Percentiles rank a stretch among this genome's conserved stretches.
These are phyloP conservation scores for Pythium rhizo-oryzae DNA, from an alignment of 352 stramenopile species.

Conservation along the genomic window DNA sequence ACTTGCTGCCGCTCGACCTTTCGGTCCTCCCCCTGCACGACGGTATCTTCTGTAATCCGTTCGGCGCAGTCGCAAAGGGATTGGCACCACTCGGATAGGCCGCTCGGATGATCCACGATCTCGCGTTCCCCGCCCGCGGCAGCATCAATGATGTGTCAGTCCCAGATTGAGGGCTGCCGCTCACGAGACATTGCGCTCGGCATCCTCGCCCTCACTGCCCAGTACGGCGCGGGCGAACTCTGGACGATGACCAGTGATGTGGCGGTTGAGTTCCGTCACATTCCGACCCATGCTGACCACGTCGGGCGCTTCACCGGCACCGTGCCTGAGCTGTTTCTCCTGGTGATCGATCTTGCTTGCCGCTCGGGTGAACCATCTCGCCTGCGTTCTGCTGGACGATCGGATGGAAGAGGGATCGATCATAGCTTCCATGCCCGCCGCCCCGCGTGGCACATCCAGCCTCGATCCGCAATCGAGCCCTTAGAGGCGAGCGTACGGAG, in stretches of 20 bases:
- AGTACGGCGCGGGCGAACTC: background rate
- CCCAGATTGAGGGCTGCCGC: no score
- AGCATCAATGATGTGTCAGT: no score
- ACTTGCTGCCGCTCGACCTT: constrained; percentile 2
- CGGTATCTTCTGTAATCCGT: constrained; percentile 8
- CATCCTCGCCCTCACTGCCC: no score
- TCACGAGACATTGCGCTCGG: no score
- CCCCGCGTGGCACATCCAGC: background rate
- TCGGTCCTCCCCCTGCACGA: background rate
- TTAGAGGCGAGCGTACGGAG: constrained; percentile 35
- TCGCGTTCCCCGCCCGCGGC: background rate
- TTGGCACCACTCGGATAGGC: background rate
- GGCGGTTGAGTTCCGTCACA: constrained; percentile 31
- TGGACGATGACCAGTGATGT: constrained; percentile 35
- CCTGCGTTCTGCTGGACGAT: constrained; percentile 32
- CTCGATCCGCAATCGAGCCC: no score
- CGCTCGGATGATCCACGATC: background rate
- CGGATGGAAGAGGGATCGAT: constrained; percentile 27
- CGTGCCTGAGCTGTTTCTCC: background rate
- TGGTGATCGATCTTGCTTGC: constrained; percentile 33
- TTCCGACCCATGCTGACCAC: constrained; percentile 24
- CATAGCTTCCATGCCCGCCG: background rate
- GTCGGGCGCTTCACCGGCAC: constrained; percentile 31
- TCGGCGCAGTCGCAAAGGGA: constrained; percentile 18
- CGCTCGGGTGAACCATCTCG: constrained; percentile 16